These are phyloP conservation scores for Candida pseudoviswanathii DNA, from an alignment of 1,139 yeast genomes.

Conservation along the genomic window DNA sequence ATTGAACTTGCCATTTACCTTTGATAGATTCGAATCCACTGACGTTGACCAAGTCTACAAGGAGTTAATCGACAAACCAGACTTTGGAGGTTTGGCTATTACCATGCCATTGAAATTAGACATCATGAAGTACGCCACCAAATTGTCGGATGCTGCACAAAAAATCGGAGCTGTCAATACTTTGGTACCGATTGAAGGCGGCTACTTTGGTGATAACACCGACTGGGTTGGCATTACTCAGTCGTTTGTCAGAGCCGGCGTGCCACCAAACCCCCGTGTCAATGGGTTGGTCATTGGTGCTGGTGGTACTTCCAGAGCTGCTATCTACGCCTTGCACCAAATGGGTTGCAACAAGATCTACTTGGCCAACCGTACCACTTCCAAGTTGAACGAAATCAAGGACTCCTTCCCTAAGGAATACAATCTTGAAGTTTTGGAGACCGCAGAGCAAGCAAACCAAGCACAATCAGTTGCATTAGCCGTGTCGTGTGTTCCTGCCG, in stretches of 20 bases:
- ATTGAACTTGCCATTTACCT: constrained; percentile 77
- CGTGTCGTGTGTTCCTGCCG: constrained; percentile 90
- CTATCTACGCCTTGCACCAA: constrained; percentile 78
- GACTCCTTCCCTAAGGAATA: constrained; percentile 61
- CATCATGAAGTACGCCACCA: constrained; percentile 65
- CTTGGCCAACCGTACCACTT: constrained; percentile 76
- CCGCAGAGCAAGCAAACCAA: constrained; percentile 43
- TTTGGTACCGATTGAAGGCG: constrained; percentile 56
- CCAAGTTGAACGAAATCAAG: constrained; percentile 63
- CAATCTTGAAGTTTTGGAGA: constrained; percentile 61
- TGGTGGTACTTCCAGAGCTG: constrained; percentile 98
- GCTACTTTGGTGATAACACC: constrained; percentile 83
- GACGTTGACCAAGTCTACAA: constrained; percentile 55
- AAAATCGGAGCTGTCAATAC: constrained; percentile 94
- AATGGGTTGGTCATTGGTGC: constrained; percentile 87
- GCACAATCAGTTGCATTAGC: constrained; percentile 57
- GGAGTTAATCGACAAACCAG: constrained; percentile 46
- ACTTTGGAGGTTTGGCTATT: constrained; percentile 87
- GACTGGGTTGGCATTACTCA: constrained; percentile 91
- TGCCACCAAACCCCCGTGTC: constrained; percentile 35
- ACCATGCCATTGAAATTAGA: constrained; percentile 89
- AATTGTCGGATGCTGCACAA: constrained; percentile 71
- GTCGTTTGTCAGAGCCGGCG: constrained; percentile 63
- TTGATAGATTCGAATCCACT: constrained; percentile 67
- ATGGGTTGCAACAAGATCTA: constrained; percentile 80